phyloP scores from a whole-genome alignment of 192 early-diverging fungal species.

The Linnemannia schmuckeri region DNA sequence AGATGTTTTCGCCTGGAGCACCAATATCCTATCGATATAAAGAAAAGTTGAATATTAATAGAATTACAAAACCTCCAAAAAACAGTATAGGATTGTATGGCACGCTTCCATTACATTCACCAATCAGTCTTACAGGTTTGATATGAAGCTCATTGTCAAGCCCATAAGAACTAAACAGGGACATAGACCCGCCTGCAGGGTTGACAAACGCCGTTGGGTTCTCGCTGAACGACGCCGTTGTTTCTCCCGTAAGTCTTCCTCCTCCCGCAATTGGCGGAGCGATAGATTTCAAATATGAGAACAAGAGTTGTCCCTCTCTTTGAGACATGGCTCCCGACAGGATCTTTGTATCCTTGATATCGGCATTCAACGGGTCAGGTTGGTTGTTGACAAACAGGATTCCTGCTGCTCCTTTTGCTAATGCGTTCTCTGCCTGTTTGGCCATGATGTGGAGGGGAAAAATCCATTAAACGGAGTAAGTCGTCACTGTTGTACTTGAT shows the following conservation, averaged over 20 bases:
- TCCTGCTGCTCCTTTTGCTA: slow-evolving; percentile 73
- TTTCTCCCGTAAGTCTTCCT: slow-evolving; percentile 33
- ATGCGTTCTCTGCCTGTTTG: slow-evolving; percentile 67
- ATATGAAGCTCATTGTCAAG: slow-evolving; percentile 46
- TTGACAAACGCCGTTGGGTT: slow-evolving; percentile 46
- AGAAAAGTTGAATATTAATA: not conserved
- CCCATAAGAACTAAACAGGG: slow-evolving; percentile 80
- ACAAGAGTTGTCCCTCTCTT: slow-evolving; percentile 52
- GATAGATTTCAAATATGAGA: slow-evolving; percentile 55
- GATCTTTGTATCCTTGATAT: slow-evolving; percentile 49
- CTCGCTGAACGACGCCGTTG: not conserved
- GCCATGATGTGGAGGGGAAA: not conserved
- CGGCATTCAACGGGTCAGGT: not conserved
- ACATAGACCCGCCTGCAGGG: slow-evolving; percentile 70
- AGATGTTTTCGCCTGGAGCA: slow-evolving; percentile 43
- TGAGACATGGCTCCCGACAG: slow-evolving; percentile 63
- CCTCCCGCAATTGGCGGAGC: slow-evolving; percentile 35
- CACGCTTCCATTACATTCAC: not conserved
- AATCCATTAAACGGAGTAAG: not conserved
- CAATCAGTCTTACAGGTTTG: slow-evolving; percentile 20
- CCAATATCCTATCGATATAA: slow-evolving; percentile 24
- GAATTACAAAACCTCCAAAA: not conserved
- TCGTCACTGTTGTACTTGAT: not conserved
- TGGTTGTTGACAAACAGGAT: slow-evolving; percentile 73
- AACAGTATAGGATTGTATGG: not conserved